Base-by-base conservation (phyloP, 345 rosid genomes). In the Syzygium grande region DNA sequence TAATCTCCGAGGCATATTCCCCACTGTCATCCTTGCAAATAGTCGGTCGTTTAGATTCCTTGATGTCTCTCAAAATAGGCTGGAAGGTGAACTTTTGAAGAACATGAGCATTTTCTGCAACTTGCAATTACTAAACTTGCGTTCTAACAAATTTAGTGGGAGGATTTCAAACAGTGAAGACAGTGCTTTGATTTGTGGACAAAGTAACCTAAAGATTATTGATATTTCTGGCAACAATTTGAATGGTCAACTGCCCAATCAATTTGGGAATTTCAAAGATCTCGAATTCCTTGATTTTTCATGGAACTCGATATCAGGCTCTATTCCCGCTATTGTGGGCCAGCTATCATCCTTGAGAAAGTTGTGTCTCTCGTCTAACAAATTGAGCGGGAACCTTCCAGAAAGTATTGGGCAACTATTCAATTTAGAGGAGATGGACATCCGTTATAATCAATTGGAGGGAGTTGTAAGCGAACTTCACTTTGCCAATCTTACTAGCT, bases 71-170 rank as follows among this genome's bases (percentile, higher is more conserved):
- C 4, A 0, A 1, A 58, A 58, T 58, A 58, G 0, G 3, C 7
- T 58, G 1, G 65, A 58, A 2, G 65, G 65, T 58, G 65, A 58
- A 58, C 7, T 58, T 25, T 58, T 58, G 65, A 58, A 58, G 3
- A 58, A 58, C 65, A 58, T 58, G 65, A 58, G 65, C 65, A 25
- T 1, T 58, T 58, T 58, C 3, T 58, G 65, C 0, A 0, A 0
- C 65, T 2, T 58, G 15, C 65, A 58, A 58, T 0, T 58, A 0
- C 65, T 58, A 58, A 0, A 0, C 0, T 25, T 58, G 65, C 7
- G 7, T 11, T 58, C 0, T 0, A 58, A 58, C 65, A 58, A 58
- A 23, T 58, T 58, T 58, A 58, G 29, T 58, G 65, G 65, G 65
- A 58, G 65, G 65, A 58, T 58, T 58, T 58, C 1, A 0, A 5